phyloP scores from a whole-genome alignment of 2,329 filamentous ascomycete species.

The Albophoma yamanashiensis region DNA sequence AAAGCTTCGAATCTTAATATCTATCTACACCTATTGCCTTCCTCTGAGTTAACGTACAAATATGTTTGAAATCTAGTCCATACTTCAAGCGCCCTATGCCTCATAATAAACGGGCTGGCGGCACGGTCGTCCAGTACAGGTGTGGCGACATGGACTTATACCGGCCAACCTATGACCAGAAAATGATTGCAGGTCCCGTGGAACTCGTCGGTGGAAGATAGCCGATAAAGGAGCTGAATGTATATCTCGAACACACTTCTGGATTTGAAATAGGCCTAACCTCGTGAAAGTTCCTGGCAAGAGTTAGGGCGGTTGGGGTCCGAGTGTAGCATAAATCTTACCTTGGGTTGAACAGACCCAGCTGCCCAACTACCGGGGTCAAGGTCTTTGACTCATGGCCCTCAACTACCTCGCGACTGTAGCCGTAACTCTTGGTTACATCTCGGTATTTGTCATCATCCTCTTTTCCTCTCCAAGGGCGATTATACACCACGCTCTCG shows the following conservation, averaged over 20 bases:
- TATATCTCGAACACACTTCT: background rate
- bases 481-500: background rate
- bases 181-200: background rate
- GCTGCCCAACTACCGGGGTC: background rate
- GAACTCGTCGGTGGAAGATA: background rate
- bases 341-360: slow-evolving; percentile 1
- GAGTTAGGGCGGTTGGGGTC: background rate
- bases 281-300: background rate
- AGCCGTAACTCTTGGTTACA: background rate
- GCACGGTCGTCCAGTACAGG: background rate
- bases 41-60: background rate
- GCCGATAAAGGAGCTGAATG: background rate
- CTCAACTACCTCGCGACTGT: background rate
- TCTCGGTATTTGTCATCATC: background rate
- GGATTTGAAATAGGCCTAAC: background rate
- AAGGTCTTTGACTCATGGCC: background rate
- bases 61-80: background rate
- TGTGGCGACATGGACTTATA: background rate
- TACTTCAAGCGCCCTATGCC: no score
- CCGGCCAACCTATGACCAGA: background rate
- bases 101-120: background rate
- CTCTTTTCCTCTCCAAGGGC: background rate
- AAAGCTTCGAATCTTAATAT: background rate
- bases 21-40: background rate
- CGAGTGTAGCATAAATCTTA: background rate